phyloP scores from a whole-genome alignment of 805 yeast species.

The Priceomyces carsonii region DNA sequence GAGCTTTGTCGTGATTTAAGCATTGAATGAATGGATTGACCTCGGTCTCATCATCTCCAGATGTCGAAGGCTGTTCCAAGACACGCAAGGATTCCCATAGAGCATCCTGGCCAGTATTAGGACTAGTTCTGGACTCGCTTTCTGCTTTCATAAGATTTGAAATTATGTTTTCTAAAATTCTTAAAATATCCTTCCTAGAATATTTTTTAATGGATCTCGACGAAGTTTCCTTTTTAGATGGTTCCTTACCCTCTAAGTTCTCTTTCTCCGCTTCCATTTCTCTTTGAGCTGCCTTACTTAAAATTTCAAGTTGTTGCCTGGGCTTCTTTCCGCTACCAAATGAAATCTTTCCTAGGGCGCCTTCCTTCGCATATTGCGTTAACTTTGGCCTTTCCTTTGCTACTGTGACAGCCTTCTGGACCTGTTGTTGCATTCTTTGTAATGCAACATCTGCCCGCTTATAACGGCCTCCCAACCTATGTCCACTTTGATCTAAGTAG shows the following conservation, averaged over 20 bases:
- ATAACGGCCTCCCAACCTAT: constrained; percentile 81
- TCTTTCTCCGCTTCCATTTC: constrained; percentile 33
- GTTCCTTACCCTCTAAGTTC: constrained; percentile 13
- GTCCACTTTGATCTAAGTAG: constrained; percentile 87
- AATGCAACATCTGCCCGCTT: constrained; percentile 87
- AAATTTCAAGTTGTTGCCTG: constrained; percentile 76
- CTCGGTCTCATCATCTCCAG: constrained; percentile 46
- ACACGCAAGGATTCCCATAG: constrained; percentile 82
- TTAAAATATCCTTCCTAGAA: constrained; percentile 49
- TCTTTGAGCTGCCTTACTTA: constrained; percentile 52
- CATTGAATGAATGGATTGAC: constrained; percentile 82
- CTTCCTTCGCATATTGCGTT: constrained; percentile 68
- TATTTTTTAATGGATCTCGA: constrained; percentile 31
- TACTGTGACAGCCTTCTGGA: constrained; percentile 91
- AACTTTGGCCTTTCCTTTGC: constrained; percentile 85
- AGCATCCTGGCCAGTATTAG: constrained; percentile 37
- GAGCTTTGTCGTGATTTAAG: constrained; percentile 81
- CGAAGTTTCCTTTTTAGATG: constrained; percentile 24
- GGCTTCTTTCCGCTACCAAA: constrained; percentile 81
- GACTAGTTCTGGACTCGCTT: constrained; percentile 47
- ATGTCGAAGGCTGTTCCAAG: constrained; percentile 58
- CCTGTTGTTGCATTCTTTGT: constrained; percentile 98
- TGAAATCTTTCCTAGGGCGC: constrained; percentile 87
- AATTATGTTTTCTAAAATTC: constrained; percentile 76
- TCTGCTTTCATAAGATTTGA: constrained; percentile 77